Evolutionary conservation across 768 basidiomycete species (phyloP).

Genomic region (Pleurotus giganteus): DNA sequence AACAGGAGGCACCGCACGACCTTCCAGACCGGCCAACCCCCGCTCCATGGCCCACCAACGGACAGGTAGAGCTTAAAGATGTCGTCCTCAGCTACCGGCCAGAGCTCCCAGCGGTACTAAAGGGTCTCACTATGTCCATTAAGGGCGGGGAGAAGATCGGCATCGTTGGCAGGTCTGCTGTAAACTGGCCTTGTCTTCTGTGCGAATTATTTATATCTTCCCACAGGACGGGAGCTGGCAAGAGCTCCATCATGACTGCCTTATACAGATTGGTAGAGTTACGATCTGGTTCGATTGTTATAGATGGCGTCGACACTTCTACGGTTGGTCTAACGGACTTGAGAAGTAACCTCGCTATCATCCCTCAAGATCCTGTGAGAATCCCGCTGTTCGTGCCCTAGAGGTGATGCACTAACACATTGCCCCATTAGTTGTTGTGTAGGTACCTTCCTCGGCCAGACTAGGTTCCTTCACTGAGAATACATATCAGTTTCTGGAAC

Average conservation of each 20-base stretch:
- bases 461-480: constrained; percentile 1
- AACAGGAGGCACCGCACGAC: constrained; percentile 78
- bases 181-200: not conserved
- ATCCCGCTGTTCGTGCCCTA: constrained; percentile 3
- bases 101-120: constrained; percentile 86
- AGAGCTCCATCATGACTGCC: constrained; percentile 87
- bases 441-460: constrained; percentile 16
- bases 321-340: constrained; percentile 76
- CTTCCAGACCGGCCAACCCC: constrained; percentile 59
- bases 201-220: not conserved
- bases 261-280: constrained; percentile 86
- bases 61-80: constrained; percentile 70
- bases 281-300: constrained; percentile 65
- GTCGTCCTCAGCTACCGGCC: constrained; percentile 83
- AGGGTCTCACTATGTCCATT: constrained; percentile 71
- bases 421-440: constrained; percentile 43
- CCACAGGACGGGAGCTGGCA: constrained; percentile 78
- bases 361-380: constrained; percentile 79
- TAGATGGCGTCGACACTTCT: constrained; percentile 86
- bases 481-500: constrained; percentile 65
- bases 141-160: constrained; percentile 86
- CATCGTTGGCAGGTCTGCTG: constrained; percentile 63
- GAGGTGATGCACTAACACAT: constrained; percentile 11
- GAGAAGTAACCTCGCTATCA: constrained; percentile 67
- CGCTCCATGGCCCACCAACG: constrained; percentile 70